Base-by-base conservation (phyloP, 2,329 filamentous ascomycete genomes). In the Pseudogymnoascus sp. region DNA sequence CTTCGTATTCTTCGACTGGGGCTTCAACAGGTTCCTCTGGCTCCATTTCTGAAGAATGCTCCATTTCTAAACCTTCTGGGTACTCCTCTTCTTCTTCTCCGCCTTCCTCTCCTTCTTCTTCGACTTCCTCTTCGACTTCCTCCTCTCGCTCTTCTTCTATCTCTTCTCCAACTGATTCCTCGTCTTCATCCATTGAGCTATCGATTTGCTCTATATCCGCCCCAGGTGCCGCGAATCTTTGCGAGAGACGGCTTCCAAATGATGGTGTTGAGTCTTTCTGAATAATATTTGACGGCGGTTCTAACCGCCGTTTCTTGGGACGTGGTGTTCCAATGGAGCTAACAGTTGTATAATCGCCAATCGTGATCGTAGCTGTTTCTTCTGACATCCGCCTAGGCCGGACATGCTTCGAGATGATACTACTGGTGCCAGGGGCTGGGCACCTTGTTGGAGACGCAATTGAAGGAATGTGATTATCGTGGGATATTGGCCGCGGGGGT, bases 361-460 rank as follows among this genome's bases (percentile, higher is more conserved):
- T 74, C 3, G 69, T 73, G 40, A 74, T 73, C 12, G 71, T 74
- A 14, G 73, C 72, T n/a, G 68, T 68, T 62, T 72, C 69, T 40
- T 66, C 39, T 62, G 65, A 65, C n/a, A 63, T 59, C 62, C 68
- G 64, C 51, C 68, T 63, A 36, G 64, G 45, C 63, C 66, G 68
- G 23, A 69, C 23, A 61, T 65, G 62, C 36, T 57, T 66, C 34
- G 68, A 66, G 62, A 71, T 66, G 62, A 66, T 63, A 69, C 68
- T 69, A 5, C 69, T 14, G 2, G 37, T 61, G 11, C 31, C 29
- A 63, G 21, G 39, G 47, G 51, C 34, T 39, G 29, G 11, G 29
- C n/a, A 26, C 16, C 51, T 63, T 18, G n/a, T 37, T 42, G 62
- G 47, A 6, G 62, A 64, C 18, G 59, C 3, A 62, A 64, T 14